Evolutionary conservation across 83 land plant genomes (phyloP).

Genomic region (Picea abies): DNA sequence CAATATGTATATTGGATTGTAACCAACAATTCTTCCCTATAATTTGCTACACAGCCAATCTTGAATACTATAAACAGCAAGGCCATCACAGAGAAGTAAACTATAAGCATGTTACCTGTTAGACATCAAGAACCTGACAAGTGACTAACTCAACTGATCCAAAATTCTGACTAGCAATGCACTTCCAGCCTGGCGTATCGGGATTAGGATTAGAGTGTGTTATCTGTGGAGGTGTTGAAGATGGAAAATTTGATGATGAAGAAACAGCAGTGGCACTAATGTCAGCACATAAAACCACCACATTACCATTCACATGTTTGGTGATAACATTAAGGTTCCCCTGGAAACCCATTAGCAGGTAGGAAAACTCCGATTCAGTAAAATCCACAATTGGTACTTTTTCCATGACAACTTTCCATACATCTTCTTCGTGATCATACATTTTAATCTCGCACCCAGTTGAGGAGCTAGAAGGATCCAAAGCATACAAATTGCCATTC

Average conservation of each 20-base stretch:
- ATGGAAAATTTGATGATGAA: neutral
- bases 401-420: slow-evolving; percentile 36
- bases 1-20: no score
- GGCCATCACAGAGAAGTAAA: no score
- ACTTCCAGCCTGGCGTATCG: slow-evolving; percentile 18
- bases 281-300: slow-evolving; percentile 33
- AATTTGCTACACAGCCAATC: no score
- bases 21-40: no score
- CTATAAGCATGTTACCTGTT: no score
- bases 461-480: slow-evolving; percentile 39
- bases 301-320: slow-evolving; percentile 35
- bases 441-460: slow-evolving; percentile 48
- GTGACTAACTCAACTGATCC: neutral
- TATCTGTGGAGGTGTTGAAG: neutral
- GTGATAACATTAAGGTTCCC: slow-evolving; percentile 34
- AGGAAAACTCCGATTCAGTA: slow-evolving; percentile 43
- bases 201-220: neutral
- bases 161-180: slow-evolving; percentile 28
- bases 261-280: slow-evolving; percentile 4
- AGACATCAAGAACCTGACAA: slow-evolving; percentile 12
- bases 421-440: slow-evolving; percentile 34
- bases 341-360: slow-evolving; percentile 26
- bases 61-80: no score
- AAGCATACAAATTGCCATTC: slow-evolving; percentile 34
- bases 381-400: slow-evolving; percentile 40